These are phyloP conservation scores for Toxoplasma gondii DNA, from an alignment of 169 alveolate species.

Conservation along the genomic window DNA sequence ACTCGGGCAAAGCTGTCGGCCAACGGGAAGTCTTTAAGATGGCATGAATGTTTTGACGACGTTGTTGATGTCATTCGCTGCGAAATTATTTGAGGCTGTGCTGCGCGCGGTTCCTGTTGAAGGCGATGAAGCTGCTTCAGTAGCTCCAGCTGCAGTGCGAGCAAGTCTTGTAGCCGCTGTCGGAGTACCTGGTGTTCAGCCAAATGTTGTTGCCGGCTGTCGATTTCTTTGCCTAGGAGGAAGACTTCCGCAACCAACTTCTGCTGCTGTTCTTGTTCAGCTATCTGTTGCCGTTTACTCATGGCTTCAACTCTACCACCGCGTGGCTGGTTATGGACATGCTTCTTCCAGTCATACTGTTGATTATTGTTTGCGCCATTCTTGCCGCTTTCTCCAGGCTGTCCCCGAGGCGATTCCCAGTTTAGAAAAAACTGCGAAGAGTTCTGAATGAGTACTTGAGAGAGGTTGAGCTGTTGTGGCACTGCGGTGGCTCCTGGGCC, in stretches of 20 bases:
- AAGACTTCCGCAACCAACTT: not conserved
- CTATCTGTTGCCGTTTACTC: not conserved
- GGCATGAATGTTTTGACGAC: not conserved
- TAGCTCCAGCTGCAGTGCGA: not conserved
- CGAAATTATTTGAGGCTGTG: too few species aligned
- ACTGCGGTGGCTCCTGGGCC: not conserved
- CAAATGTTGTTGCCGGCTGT: not conserved
- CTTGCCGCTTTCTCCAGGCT: not conserved
- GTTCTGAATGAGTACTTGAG: slow-evolving; percentile 29
- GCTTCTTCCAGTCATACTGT: slow-evolving; percentile 22
- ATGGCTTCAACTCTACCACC: not conserved
- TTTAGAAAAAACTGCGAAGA: slow-evolving; percentile 22
- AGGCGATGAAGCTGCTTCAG: not conserved
- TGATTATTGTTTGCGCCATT: not conserved
- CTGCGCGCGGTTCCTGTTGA: not conserved
- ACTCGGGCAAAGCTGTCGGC: slow-evolving; percentile 1
- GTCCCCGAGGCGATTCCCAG: slow-evolving; percentile 5
- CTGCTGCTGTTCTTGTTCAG: slow-evolving; percentile 1
- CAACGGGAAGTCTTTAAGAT: not conserved
- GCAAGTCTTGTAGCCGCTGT: not conserved
- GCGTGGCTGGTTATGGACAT: not conserved
- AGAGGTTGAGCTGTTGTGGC: slow-evolving; percentile 30
- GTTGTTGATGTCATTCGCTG: not conserved
- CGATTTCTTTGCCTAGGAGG: not conserved
- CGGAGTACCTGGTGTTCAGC: not conserved